Conservation (phyloP, 2,329 filamentous ascomycete genomes). For the Lasiodiplodia citricola region DNA sequence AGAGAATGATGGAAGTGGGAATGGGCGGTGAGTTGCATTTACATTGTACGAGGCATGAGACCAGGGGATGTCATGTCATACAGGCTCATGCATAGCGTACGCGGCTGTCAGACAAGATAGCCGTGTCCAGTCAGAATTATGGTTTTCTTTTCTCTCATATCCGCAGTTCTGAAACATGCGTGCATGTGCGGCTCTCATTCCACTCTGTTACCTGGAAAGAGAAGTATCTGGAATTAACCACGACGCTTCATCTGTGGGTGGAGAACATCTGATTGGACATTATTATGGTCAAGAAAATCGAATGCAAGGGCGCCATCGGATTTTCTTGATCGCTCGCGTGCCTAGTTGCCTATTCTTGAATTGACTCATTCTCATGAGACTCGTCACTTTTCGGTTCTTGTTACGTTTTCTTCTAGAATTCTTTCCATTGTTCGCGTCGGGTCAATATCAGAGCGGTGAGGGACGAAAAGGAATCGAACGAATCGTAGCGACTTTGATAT, state of each 20-base stretch:
- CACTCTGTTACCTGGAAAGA: neutral
- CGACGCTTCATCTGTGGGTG: too few species aligned
- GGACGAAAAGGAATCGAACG: neutral
- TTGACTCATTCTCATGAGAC: neutral
- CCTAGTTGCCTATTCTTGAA: neutral
- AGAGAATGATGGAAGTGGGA: neutral
- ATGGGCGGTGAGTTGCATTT: constrained; percentile 18
- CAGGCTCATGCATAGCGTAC: neutral
- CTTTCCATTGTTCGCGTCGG: neutral
- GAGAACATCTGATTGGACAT: neutral
- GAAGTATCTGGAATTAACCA: neutral
- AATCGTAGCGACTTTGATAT: neutral
- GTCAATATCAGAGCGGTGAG: neutral
- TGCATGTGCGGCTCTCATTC: neutral
- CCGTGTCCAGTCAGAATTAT: neutral
- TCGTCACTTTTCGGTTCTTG: neutral
- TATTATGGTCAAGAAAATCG: neutral
- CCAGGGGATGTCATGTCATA: neutral
- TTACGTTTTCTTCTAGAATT: neutral
- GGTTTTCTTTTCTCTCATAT: neutral
- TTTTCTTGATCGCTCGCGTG: neutral
- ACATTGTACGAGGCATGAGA: constrained; percentile 4
- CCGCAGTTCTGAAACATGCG: neutral
- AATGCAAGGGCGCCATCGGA: neutral
- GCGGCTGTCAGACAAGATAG: constrained; percentile 3